These are phyloP conservation scores for Colletotrichum acutatum DNA, from an alignment of 2,329 filamentous ascomycete species.

Conservation along the genomic window DNA sequence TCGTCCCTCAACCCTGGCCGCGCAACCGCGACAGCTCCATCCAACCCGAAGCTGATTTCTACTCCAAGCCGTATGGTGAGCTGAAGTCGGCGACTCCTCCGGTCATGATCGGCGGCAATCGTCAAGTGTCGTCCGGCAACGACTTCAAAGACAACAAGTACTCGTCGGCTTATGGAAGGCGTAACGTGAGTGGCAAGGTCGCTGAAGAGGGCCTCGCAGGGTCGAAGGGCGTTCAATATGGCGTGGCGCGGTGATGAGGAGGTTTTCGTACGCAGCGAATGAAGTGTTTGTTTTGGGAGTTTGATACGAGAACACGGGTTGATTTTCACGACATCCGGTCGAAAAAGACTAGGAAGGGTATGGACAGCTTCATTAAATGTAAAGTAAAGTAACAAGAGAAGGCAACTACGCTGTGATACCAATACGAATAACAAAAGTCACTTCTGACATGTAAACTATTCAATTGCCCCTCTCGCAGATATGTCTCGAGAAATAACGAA, in stretches of 20 bases:
- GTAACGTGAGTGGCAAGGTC: conserved; percentile 78
- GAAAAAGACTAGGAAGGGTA: not conserved
- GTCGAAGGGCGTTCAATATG: conserved; percentile 38
- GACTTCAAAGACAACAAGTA: conserved; percentile 56
- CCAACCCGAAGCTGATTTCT: conserved; percentile 61
- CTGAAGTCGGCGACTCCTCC: conserved; percentile 65
- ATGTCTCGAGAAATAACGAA: not conserved
- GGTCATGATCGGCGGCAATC: conserved; percentile 58
- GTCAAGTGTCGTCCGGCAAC: conserved; percentile 70
- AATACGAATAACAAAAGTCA: not conserved
- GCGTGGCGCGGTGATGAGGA: conserved; percentile 32
- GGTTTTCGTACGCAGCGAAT: not conserved
- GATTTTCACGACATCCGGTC: not conserved
- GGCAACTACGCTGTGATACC: not conserved
- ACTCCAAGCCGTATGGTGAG: conserved; percentile 69
- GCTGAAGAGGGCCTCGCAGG: conserved; percentile 75
- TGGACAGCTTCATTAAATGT: not conserved
- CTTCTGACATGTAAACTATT: not conserved
- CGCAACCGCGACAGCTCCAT: conserved; percentile 58
- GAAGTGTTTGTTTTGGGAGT: not conserved
- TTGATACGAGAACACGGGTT: not conserved
- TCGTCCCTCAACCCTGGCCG: conserved; percentile 33
- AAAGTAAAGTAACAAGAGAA: not conserved
- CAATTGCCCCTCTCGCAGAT: not conserved
- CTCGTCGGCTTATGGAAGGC: conserved; percentile 51